Evolutionary conservation across 140 eudicot species (phyloP).

Genomic region (Stevia rebaudiana): DNA sequence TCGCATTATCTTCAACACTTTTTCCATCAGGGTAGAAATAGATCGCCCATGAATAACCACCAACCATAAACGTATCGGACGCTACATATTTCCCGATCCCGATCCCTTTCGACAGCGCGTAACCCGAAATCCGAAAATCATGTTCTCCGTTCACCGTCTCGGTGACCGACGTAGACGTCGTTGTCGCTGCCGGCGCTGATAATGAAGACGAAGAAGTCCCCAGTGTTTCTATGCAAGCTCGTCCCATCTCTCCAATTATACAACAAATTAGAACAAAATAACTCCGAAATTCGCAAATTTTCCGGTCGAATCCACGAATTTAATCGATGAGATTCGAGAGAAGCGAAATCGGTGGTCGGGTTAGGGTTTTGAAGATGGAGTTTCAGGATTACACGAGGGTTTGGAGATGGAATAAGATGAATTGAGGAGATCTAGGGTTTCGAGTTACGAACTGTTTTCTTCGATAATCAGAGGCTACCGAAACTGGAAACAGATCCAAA

Average conservation of each 20-base stretch:
- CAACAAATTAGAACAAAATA: not conserved
- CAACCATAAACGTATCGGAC: constrained; percentile 63
- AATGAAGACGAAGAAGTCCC: constrained; percentile 30
- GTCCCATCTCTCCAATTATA: constrained; percentile 37
- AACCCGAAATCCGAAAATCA: constrained; percentile 57
- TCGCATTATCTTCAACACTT: constrained; percentile 58
- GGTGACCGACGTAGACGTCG: constrained; percentile 57
- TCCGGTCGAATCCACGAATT: not conserved
- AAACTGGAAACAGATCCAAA: not conserved
- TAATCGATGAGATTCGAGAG: not conserved
- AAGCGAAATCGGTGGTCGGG: constrained; percentile 4
- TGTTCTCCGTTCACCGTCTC: constrained; percentile 65
- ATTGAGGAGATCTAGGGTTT: constrained; percentile 21
- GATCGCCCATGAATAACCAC: constrained; percentile 76
- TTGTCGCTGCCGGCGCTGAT: constrained; percentile 30
- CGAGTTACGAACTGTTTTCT: not conserved
- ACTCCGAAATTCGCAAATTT: not conserved
- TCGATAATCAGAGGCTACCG: not conserved
- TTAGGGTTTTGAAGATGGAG: no score
- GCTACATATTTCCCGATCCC: constrained; percentile 74
- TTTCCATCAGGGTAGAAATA: constrained; percentile 78
- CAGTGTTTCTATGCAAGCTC: constrained; percentile 31
- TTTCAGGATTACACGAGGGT: no score
- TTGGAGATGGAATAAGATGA: not conserved
- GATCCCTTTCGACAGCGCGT: constrained; percentile 69